Base-by-base conservation (phyloP, 2,329 filamentous ascomycete species). In the Phaeophleospora eucalypticola region DNA sequence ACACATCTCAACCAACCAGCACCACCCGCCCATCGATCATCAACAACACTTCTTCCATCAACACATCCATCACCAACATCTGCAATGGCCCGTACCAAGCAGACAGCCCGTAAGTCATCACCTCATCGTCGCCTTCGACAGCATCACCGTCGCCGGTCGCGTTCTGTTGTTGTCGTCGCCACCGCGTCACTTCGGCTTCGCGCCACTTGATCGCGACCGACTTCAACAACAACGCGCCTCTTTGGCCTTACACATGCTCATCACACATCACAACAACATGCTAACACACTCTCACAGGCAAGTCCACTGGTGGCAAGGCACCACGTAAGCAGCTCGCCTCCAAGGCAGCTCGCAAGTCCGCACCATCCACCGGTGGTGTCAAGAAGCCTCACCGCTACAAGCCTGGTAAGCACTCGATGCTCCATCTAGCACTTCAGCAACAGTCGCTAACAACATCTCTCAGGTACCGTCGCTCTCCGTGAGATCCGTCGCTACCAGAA, bases 321-420 rank as follows among this genome's bases (percentile, higher is more conserved):
- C 81, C 81, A 62, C 79, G 81, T 76, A 98, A 98, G 88, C 90
- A 96, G 83, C 89, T 97, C 69, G 91, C 91, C 65, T 95, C 90
- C 81, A 96, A 96, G 87, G 93, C 91, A 62, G 91, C 93, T 68
- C 90, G 93, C 79, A 98, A 98, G 85, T 89, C 86, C 65, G 91
- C 93, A 53, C 93, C 93, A 64, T 95, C 89, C 56, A 97, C 93
- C 72, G 93, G 91, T 67, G 73, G 73, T 74, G 73, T 76, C 70
- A 76, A 76, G 73, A 76, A 76, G 73, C 73, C 73, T 64, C 73
- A 76, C 67, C 67, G 73, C 57, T 76, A 76, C 67, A 76, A 76
- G 71, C 73, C 73, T 52, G 72, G 71, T 66, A 63, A 52, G 64
- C 59, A 49, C 49, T 44, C 29, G 24, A 36, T 27, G 12, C 38